Evolutionary conservation across 176 grass and related monocot species (phyloP), one percentile per base, ranked within the genome.

Genomic region (Eleusine indica): DNA sequence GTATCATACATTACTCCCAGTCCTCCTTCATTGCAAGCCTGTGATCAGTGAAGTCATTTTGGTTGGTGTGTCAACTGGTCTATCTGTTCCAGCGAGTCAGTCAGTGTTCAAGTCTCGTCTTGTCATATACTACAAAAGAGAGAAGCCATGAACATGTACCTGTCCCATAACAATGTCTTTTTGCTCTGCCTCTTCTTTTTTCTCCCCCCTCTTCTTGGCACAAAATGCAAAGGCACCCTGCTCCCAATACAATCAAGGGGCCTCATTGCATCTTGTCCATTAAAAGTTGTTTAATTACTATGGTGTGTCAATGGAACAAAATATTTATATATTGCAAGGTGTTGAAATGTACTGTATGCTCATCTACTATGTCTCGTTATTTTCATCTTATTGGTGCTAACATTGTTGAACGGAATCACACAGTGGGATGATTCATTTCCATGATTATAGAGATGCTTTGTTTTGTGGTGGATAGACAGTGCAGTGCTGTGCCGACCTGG

Each of bases 101-200:
- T 70, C 49, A 80, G 65, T 82, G 80, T 83, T 73, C 56, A 71
- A 77, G 88, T 86, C 58, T 90, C 80, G 54, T 83, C 84, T 87
- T 90, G 62, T 80, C 70, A 44, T 87, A 83, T 90, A 87, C 84
- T 90, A 87, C 85, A 84, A 75, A 87, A 76, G 89, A 87, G 78
- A 90, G 80, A 90, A 83, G 75, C 42, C 88, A 90, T 75, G 84
- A 90, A 90, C 75, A 65, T 75, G 71, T 66, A 67, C 68, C 73
- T 68, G 84, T 74, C 79, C 76, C 62, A 90, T 74, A 86, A 90
- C 75, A 83, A 71, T 83, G 79, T 90, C 60, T 57, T 52, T 86
- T 83, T 74, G 74, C 51, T 69, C 39, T 86, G 41, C 49, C 6
- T 22, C 21, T 22, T 22, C 21, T 10, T 82, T 16, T 49, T 85